Evolutionary conservation across 768 basidiomycete species (phyloP).

Genomic region (Collybia nuda): DNA sequence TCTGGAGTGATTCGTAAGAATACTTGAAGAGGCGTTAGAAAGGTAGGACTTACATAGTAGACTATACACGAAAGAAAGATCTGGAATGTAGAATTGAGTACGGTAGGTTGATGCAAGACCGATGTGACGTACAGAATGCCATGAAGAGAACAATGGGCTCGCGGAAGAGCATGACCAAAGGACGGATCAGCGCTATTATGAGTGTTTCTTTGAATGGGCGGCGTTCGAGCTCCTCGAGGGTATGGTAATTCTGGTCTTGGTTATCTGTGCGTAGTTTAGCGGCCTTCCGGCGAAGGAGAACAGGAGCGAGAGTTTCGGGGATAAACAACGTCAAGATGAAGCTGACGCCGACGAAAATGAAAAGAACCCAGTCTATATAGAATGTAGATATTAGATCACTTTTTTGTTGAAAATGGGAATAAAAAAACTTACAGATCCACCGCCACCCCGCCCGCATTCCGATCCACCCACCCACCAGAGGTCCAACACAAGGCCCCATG

Average conservation of each 20-base stretch:
- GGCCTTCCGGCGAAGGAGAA: conserved; percentile 43
- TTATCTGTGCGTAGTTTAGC: conserved; percentile 37
- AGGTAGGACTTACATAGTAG: conserved; percentile 22
- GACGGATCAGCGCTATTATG: neutral
- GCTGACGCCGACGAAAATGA: conserved; percentile 38
- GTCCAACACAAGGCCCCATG: conserved; percentile 47
- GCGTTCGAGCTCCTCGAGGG: conserved; percentile 4
- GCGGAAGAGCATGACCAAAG: conserved; percentile 1
- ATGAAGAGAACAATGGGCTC: conserved; percentile 4
- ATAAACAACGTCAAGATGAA: conserved; percentile 39
- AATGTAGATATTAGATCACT: no score
- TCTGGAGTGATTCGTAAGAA: conserved; percentile 6
- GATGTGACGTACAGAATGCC: conserved; percentile 11
- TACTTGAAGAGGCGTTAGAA: no score
- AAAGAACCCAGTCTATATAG: conserved; percentile 36
- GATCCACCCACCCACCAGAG: conserved; percentile 49
- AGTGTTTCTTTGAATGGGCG: neutral
- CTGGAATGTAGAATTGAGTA: conserved; percentile 13
- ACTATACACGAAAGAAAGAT: conserved; percentile 44
- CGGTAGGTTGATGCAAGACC: neutral
- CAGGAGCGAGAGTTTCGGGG: conserved; percentile 52
- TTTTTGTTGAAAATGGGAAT: no score
- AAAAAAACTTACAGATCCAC: conserved; percentile 30
- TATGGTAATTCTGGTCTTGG: conserved; percentile 24
- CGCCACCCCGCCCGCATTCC: conserved; percentile 44